Evolutionary conservation across 352 stramenopile species (phyloP).

Genomic region (Phytophthora pini): DNA sequence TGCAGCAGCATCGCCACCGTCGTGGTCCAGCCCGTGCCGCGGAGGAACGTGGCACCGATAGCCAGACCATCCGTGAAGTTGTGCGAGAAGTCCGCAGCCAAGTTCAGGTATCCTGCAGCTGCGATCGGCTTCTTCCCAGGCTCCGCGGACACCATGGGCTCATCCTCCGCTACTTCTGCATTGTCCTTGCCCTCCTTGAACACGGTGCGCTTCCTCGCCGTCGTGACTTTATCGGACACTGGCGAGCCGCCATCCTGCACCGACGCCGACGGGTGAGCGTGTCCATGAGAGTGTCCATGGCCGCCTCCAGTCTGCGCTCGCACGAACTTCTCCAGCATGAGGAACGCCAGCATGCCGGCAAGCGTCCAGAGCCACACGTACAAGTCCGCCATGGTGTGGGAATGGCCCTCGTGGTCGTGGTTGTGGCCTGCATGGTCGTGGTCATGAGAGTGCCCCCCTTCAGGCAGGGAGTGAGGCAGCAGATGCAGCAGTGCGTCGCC

Average conservation of each 20-base stretch:
- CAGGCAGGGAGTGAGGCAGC: slow-evolving; percentile 86
- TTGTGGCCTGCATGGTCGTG: slow-evolving; percentile 35
- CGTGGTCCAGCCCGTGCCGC: slow-evolving; percentile 81
- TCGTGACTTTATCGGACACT: slow-evolving; percentile 19
- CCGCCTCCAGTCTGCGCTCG: slow-evolving; percentile 59
- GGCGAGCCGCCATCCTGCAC: slow-evolving; percentile 31
- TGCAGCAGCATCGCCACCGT: slow-evolving; percentile 91
- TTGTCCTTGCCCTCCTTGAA: slow-evolving; percentile 48
- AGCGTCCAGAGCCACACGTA: slow-evolving; percentile 81
- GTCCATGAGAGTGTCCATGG: slow-evolving; percentile 47
- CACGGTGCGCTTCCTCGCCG: slow-evolving; percentile 42
- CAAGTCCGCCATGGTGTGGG: slow-evolving; percentile 68
- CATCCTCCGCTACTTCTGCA: slow-evolving; percentile 21
- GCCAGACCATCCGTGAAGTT: slow-evolving; percentile 95
- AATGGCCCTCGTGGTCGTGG: slow-evolving; percentile 61
- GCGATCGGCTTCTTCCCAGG: slow-evolving; percentile 58
- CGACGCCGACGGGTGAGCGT: slow-evolving; percentile 32
- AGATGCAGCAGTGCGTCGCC: slow-evolving; percentile 92
- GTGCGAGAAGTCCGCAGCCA: slow-evolving; percentile 91
- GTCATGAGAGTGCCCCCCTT: slow-evolving; percentile 32
- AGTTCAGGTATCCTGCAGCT: slow-evolving; percentile 90
- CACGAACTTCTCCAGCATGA: slow-evolving; percentile 87
- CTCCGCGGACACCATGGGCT: slow-evolving; percentile 14
- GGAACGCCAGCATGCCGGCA: slow-evolving; percentile 74
- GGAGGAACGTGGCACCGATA: slow-evolving; percentile 91